Base-by-base conservation (phyloP, 202 grass and related monocot species). In the Panicum virgatum region DNA sequence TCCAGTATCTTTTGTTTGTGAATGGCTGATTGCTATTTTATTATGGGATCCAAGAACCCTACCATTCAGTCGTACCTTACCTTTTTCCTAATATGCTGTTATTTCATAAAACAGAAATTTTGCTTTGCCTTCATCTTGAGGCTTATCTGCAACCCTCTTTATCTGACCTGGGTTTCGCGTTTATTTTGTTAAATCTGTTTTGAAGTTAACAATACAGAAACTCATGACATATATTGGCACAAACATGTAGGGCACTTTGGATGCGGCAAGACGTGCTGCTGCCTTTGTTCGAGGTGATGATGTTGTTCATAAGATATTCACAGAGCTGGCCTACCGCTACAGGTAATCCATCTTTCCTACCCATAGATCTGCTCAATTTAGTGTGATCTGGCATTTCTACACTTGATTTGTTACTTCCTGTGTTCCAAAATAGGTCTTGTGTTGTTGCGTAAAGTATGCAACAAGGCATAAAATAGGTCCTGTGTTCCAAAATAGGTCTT, bases 271-370 rank as follows among this genome's bases (percentile, higher is more conserved):
- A 46, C 82, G 73, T 66, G 96, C 96, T 79, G 76, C 90, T 78
- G 89, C 90, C 56, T 98, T 96, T 91, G 90, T 98, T 86, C 93
- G 90, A 15, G 96, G 96, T 52, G 96, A 98, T 65, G 92, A 98
- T 90, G 90, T 96, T 83, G 82, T 93, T 65, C 96, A 98, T 86
- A 98, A 98, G 73, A 37, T 98, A 48, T 98, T 98, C 71, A 98
- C 96, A 12, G 96, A 96, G 86, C 89, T 98, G 12, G 90, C 96
- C 75, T 90, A 93, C 71, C 89, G 91, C 56, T 98, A 96, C 56
- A 96, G 92, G 96, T 96, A 92, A 83, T 77, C 26, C 12, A 18
- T 47, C 44, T 44, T 72, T 22, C 27, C 30, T 39, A 66, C 25
- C 50, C 16, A 46, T 73, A 3, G 53, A 82, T 82, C 5, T 34